Evolutionary conservation across 2,329 filamentous ascomycete species (phyloP).

Genomic region (Colletotrichum horii): DNA sequence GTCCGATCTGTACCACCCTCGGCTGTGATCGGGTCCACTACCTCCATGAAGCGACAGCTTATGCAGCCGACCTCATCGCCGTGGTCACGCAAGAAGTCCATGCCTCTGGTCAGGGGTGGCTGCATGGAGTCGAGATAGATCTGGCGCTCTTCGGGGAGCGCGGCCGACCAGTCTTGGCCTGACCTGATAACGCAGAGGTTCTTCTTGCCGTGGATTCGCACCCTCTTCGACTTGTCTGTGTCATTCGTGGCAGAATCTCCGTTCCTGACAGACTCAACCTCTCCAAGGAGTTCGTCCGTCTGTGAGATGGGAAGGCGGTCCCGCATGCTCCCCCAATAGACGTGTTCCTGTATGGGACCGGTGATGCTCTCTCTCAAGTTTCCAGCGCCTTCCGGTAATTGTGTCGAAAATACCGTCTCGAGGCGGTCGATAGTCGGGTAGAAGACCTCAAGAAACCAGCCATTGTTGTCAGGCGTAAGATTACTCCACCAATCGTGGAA

Average conservation of each 20-base stretch:
- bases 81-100: background rate
- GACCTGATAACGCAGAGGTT: background rate
- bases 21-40: background rate
- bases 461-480: rapidly evolving
- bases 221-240: rapidly evolving
- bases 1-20: background rate
- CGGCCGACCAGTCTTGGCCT: background rate
- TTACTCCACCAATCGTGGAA: background rate
- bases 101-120: background rate
- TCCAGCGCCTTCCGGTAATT: background rate
- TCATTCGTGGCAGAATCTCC: background rate
- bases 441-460: background rate
- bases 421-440: background rate
- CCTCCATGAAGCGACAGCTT: background rate
- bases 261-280: rapidly evolving
- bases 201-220: rapidly evolving
- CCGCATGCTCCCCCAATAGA: rapidly evolving
- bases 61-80: background rate
- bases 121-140: background rate
- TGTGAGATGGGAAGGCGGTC: background rate
- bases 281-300: rapidly evolving
- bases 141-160: background rate
- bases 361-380: background rate
- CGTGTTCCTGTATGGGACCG: background rate
- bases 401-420: rapidly evolving